phyloP scores from a whole-genome alignment of 306 rosid species.

The Cucurbita ficifolia region DNA sequence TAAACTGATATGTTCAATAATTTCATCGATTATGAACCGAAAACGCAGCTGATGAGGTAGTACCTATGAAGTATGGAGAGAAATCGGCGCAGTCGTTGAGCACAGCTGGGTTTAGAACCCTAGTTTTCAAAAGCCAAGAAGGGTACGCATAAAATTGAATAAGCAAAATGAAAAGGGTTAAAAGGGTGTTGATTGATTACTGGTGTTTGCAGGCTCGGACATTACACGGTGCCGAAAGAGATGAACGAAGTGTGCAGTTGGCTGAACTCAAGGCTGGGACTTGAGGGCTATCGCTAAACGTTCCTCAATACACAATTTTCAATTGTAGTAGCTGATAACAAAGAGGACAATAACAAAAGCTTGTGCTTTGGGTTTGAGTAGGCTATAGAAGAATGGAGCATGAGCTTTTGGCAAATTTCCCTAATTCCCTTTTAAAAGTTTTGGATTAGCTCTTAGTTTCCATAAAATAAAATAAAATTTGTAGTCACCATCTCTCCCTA shows the following conservation, averaged over 20 bases:
- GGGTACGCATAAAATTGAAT: slow-evolving; percentile 29
- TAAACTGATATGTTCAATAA: background rate
- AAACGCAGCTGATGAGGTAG: slow-evolving; percentile 58
- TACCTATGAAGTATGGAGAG: slow-evolving; percentile 59
- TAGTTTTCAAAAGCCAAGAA: slow-evolving; percentile 61
- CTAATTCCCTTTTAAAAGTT: slow-evolving; percentile 22
- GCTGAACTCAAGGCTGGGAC: slow-evolving; percentile 60
- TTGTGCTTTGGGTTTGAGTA: slow-evolving; percentile 22
- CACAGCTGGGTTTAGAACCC: slow-evolving; percentile 67
- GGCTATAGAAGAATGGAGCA: slow-evolving; percentile 23
- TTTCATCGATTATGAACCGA: background rate
- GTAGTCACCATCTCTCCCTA: too few relatives aligned
- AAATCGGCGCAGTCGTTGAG: slow-evolving; percentile 56
- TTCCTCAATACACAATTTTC: background rate
- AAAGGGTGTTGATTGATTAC: background rate
- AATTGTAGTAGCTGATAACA: background rate
- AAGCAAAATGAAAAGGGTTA: background rate
- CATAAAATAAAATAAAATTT: too few relatives aligned
- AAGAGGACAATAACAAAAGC: slow-evolving; percentile 15
- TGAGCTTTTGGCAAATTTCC: slow-evolving; percentile 30
- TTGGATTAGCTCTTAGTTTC: slow-evolving; percentile 12
- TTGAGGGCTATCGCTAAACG: background rate
- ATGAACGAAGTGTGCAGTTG: slow-evolving; percentile 89
- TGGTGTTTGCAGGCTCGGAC: slow-evolving; percentile 66
- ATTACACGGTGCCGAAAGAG: slow-evolving; percentile 87